Percentiles rank a stretch among this genome's conserved stretches.
These are phyloP conservation scores for Hericium coralloides DNA, from an alignment of 768 basidiomycete genomes.

Conservation along the genomic window DNA sequence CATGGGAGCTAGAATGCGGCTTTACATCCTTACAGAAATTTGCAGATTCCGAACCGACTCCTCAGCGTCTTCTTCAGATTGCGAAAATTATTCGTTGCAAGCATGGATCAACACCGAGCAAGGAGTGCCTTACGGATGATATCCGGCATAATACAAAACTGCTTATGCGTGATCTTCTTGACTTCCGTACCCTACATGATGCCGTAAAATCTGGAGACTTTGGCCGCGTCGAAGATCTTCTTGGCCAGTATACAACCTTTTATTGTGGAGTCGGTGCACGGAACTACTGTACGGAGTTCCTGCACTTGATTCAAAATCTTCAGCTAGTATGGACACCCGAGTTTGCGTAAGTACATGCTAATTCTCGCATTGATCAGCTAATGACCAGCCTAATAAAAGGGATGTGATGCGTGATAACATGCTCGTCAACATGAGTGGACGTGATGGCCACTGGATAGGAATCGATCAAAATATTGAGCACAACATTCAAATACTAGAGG, in stretches of 20 bases:
- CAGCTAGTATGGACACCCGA: neutral
- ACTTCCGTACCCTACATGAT: neutral
- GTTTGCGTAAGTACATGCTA: neutral
- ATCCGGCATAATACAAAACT: neutral
- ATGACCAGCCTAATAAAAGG: neutral
- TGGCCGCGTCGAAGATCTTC: neutral
- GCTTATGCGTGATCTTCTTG: neutral
- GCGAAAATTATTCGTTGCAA: neutral
- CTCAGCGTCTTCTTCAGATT: neutral
- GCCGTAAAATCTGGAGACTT: neutral
- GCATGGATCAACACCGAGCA: neutral
- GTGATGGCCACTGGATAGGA: neutral
- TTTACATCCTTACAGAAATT: neutral
- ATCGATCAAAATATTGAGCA: conserved; percentile 1
- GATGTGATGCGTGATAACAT: neutral
- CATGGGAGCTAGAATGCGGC: neutral
- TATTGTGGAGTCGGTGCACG: neutral
- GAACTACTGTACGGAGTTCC: neutral
- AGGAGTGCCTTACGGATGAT: neutral
- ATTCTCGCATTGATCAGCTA: neutral
- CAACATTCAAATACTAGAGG: neutral
- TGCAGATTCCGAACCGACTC: neutral
- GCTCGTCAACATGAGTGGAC: neutral
- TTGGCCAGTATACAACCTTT: neutral
- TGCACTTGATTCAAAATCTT: neutral